phyloP scores from a whole-genome alignment of 2,329 filamentous ascomycete genomes.

The Alternaria longipes region DNA sequence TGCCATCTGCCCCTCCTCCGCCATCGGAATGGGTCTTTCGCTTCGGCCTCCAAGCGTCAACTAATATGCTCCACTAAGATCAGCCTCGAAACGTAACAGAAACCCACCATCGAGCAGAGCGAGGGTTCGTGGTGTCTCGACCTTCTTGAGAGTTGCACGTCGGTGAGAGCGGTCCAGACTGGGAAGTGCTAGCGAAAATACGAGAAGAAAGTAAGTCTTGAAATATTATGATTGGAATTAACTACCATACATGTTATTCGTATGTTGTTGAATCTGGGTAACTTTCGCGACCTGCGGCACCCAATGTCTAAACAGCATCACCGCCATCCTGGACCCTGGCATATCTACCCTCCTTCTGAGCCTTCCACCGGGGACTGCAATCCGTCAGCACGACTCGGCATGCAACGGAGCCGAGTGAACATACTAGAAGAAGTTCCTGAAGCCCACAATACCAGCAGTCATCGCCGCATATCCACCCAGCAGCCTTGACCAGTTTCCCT shows the following conservation, averaged over 20 bases:
- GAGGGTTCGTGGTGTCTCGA: slow-evolving; percentile 8
- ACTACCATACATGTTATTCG: not conserved
- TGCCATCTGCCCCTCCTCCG: slow-evolving; percentile 23
- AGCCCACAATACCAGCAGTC: slow-evolving; percentile 62
- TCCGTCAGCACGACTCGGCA: slow-evolving; percentile 29
- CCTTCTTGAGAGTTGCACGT: not conserved
- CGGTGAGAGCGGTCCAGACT: not conserved
- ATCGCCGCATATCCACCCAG: slow-evolving; percentile 62
- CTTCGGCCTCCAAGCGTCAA: slow-evolving; percentile 15
- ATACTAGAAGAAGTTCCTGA: slow-evolving; percentile 63
- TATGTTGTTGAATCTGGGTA: not conserved
- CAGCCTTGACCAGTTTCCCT: slow-evolving; percentile 60
- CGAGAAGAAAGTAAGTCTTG: not conserved
- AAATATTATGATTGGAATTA: slow-evolving; percentile 1
- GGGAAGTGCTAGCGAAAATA: not conserved
- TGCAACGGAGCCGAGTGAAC: slow-evolving; percentile 3
- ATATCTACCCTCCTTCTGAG: slow-evolving; percentile 30
- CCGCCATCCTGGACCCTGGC: slow-evolving; percentile 24
- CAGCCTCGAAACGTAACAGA: slow-evolving; percentile 37
- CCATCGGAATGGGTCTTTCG: slow-evolving; percentile 25
- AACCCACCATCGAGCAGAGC: slow-evolving; percentile 18
- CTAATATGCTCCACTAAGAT: slow-evolving; percentile 36
- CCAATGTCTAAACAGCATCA: slow-evolving; percentile 5
- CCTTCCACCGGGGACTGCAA: slow-evolving; percentile 37
- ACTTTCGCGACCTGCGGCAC: not conserved